phyloP scores from a whole-genome alignment of 176 grass and related monocot genomes.

The Oryza australiensis region DNA sequence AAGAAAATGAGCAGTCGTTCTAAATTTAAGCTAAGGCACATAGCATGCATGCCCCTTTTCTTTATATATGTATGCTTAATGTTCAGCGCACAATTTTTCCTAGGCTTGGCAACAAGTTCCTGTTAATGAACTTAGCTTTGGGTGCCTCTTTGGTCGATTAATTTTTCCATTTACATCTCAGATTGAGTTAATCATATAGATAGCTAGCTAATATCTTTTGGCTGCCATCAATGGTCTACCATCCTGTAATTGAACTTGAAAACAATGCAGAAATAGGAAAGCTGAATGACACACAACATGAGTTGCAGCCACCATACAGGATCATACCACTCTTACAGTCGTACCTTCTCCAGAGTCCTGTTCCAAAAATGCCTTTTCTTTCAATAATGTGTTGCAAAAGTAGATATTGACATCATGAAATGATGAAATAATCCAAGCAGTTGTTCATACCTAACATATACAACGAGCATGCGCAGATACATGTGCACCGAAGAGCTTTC shows the following conservation, averaged over 20 bases:
- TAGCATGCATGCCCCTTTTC: background rate
- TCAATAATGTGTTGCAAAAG: background rate
- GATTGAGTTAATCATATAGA: background rate
- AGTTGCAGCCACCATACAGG: background rate
- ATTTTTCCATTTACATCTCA: background rate
- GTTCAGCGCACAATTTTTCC: background rate
- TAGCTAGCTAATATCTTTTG: background rate
- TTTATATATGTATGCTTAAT: background rate
- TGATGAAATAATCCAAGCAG: background rate
- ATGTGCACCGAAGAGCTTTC: background rate
- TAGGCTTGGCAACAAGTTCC: too few relatives aligned
- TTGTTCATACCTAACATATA: background rate
- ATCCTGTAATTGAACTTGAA: background rate
- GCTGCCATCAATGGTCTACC: background rate
- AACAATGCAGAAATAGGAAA: background rate
- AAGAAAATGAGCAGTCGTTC: background rate
- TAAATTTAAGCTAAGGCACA: background rate
- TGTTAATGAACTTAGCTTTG: too few relatives aligned
- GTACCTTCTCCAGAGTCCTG: background rate
- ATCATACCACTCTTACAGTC: background rate
- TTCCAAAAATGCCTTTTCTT: background rate
- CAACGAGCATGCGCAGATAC: background rate
- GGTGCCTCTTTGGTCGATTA: too few relatives aligned
- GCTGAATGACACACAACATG: background rate
- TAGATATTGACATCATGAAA: background rate